Percentiles rank a stretch among this genome's conserved stretches.
These are phyloP conservation scores for Malassezia yamatoensis DNA, from an alignment of 1,284 basidiomycete genomes.

Conservation along the genomic window DNA sequence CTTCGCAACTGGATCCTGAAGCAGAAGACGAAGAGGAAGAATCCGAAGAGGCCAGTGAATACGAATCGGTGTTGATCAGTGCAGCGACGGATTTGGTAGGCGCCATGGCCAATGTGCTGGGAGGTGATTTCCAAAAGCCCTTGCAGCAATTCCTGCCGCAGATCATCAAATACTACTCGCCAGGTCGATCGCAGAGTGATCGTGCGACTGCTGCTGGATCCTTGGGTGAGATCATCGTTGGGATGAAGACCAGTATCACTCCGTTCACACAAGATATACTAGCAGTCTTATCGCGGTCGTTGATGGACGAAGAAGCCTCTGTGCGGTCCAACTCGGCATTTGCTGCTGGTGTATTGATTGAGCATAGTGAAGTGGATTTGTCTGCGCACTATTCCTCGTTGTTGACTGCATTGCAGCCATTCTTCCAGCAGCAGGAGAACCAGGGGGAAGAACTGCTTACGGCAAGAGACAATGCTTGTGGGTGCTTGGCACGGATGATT, in stretches of 20 bases:
- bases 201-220: conserved; percentile 86
- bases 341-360: conserved; percentile 80
- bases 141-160: conserved; percentile 79
- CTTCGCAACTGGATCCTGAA: conserved; percentile 89
- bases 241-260: conserved; percentile 77
- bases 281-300: conserved; percentile 52
- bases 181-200: conserved; percentile 76
- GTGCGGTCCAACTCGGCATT: conserved; percentile 95
- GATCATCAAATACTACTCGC: conserved; percentile 80
- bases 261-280: conserved; percentile 62
- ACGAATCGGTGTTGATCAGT: conserved; percentile 87
- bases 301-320: conserved; percentile 75
- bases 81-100: conserved; percentile 91
- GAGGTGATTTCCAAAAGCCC: conserved; percentile 70
- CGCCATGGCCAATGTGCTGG: conserved; percentile 73
- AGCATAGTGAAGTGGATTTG: conserved; percentile 74
- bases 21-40: conserved; percentile 70
- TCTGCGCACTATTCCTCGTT: conserved; percentile 70
- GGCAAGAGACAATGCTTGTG: conserved; percentile 89
- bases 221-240: conserved; percentile 87
- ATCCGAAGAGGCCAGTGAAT: conserved; percentile 67
- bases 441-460: conserved; percentile 62
- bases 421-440: conserved; percentile 60
- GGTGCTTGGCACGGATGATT: conserved; percentile 81
- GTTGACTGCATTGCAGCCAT: conserved; percentile 67